Evolutionary conservation across 2,329 filamentous ascomycete genomes (phyloP).

Genomic region (Lachnellula occidentalis): DNA sequence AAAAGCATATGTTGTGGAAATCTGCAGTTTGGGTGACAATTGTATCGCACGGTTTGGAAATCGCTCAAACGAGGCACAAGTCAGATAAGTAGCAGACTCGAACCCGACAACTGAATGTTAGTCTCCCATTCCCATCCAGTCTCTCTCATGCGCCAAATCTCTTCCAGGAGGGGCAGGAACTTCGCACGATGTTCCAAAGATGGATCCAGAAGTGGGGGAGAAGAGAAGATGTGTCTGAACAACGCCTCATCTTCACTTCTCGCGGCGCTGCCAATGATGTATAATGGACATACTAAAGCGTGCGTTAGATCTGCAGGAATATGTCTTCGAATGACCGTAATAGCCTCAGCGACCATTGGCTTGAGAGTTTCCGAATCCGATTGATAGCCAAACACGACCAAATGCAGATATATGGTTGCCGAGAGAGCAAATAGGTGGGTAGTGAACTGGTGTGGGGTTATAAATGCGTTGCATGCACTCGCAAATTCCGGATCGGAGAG

Average conservation of each 20-base stretch:
- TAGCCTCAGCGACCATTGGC: conserved; percentile 14
- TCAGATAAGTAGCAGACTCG: conserved; percentile 20
- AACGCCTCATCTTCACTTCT: conserved; percentile 19
- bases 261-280: conserved; percentile 23
- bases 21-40: no score
- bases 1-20: no score
- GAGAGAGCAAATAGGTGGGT: conserved; percentile 22
- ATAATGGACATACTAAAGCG: conserved; percentile 23
- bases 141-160: conserved; percentile 20
- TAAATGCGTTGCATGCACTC: not conserved
- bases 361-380: conserved; percentile 11
- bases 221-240: conserved; percentile 23
- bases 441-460: conserved; percentile 4
- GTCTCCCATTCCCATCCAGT: not conserved
- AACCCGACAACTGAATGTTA: not conserved
- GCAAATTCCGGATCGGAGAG: conserved; percentile 8
- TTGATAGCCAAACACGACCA: conserved; percentile 21
- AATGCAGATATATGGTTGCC: conserved; percentile 24
- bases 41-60: no score
- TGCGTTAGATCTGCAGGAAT: conserved; percentile 14
- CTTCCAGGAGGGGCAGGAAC: conserved; percentile 25
- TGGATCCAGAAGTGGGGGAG: conserved; percentile 21
- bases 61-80: conserved; percentile 5
- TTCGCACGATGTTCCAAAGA: conserved; percentile 23
- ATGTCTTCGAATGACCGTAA: conserved; percentile 18